Evolutionary conservation across 257 asterid genomes (phyloP).

Genomic region (Forsythia viridissima): DNA sequence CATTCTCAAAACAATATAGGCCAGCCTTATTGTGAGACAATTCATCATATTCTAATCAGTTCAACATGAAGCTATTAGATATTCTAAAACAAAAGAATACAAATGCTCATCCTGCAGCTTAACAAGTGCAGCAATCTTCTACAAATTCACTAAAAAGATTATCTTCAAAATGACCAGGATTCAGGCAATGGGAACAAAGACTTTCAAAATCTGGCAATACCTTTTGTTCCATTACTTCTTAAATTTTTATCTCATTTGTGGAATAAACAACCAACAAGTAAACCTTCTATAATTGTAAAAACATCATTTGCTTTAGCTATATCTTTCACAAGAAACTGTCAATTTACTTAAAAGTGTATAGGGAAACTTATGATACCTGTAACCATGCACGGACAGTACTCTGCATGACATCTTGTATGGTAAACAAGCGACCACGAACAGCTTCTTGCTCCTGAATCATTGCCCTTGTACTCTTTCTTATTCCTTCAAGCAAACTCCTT

Average conservation of each 20-base stretch:
- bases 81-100: no score
- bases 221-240: background rate
- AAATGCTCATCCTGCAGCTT: background rate
- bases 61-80: no score
- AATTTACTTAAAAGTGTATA: background rate
- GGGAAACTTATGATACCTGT: constrained; percentile 32
- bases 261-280: background rate
- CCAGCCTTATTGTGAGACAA: background rate
- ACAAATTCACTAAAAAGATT: background rate
- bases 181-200: no score
- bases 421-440: constrained; percentile 46
- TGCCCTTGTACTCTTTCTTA: constrained; percentile 43
- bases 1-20: background rate
- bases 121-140: no score
- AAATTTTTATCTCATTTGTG: background rate
- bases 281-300: background rate
- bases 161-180: background rate
- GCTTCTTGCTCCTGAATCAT: constrained; percentile 62
- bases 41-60: no score
- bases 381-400: constrained; percentile 49
- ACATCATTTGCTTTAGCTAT: background rate
- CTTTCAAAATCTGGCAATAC: no score
- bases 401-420: constrained; percentile 54
- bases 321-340: background rate
- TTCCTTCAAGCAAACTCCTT: constrained; percentile 31